Conservation (phyloP, 1,284 basidiomycete genomes). For the Erythrobasidium hasegawianum region DNA sequence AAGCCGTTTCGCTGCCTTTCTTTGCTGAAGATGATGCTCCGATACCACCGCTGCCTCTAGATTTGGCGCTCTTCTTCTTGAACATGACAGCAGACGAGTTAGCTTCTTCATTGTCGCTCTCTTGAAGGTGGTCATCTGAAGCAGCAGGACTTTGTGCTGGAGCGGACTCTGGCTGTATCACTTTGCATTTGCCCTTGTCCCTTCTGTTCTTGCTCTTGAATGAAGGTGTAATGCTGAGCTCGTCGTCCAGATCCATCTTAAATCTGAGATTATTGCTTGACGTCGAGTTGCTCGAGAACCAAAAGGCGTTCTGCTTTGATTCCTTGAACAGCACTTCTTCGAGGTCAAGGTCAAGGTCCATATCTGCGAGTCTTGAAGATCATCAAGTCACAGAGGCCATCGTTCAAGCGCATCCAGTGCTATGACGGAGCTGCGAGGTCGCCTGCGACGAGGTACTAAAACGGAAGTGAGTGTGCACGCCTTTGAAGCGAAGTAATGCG, state of each 20-base stretch:
- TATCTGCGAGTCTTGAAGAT: no score
- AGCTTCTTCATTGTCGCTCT: constrained; percentile 14
- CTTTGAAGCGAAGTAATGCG: not conserved
- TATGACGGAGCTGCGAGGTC: not conserved
- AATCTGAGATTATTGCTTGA: no score
- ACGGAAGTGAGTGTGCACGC: constrained; percentile 9
- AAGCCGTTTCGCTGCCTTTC: not conserved
- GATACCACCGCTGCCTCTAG: not conserved
- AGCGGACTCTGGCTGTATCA: no score
- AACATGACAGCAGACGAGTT: constrained; percentile 31
- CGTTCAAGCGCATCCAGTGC: no score
- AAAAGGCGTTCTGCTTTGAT: no score
- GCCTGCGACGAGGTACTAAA: constrained; percentile 20
- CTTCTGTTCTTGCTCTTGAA: constrained; percentile 30
- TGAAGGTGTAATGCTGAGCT: constrained; percentile 22
- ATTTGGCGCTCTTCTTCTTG: constrained; percentile 8
- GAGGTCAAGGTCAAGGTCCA: no score
- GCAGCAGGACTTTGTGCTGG: no score
- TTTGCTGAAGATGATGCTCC: constrained; percentile 4
- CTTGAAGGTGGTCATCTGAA: not conserved
- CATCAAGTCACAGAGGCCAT: no score
- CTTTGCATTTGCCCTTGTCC: constrained; percentile 20
- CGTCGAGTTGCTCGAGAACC: not conserved
- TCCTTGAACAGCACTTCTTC: no score
- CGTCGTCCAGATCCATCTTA: constrained; percentile 12